phyloP scores from a whole-genome alignment of 2,329 filamentous ascomycete species.

The Colletotrichum tamarilloi region DNA sequence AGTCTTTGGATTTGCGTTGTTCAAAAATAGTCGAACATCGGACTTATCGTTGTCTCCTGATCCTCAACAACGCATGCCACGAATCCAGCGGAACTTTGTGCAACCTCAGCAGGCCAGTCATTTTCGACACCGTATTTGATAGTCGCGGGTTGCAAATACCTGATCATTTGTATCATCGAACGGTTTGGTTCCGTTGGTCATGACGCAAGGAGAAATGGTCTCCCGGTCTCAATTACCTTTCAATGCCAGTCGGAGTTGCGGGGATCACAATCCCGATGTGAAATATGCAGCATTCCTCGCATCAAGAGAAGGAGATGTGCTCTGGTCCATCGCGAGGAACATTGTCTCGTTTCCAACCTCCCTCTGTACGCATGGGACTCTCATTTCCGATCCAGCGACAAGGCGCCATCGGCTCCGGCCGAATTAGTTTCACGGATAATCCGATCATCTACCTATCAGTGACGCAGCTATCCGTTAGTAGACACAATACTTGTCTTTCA shows the following conservation, averaged over 20 bases:
- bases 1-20: not conserved
- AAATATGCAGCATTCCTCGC: not conserved
- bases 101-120: not conserved
- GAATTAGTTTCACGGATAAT: not conserved
- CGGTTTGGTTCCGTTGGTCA: not conserved
- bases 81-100: not conserved
- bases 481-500: not conserved
- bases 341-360: conserved; percentile 15
- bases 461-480: not conserved
- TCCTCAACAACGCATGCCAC: not conserved
- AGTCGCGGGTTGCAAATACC: not conserved
- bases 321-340: not conserved
- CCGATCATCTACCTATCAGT: not conserved
- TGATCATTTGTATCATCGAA: not conserved
- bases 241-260: not conserved
- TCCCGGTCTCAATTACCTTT: not conserved
- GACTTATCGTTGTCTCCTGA: not conserved
- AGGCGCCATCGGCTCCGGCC: not conserved
- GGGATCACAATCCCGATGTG: not conserved
- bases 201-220: not conserved
- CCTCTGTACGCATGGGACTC: not conserved
- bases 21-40: not conserved
- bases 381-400: conserved; percentile 8
- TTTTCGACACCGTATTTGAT: not conserved
- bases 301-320: too few relatives aligned